Evolutionary conservation across 495 filamentous ascomycete species (phyloP).

Genomic region (Penicillium flavigenum): DNA sequence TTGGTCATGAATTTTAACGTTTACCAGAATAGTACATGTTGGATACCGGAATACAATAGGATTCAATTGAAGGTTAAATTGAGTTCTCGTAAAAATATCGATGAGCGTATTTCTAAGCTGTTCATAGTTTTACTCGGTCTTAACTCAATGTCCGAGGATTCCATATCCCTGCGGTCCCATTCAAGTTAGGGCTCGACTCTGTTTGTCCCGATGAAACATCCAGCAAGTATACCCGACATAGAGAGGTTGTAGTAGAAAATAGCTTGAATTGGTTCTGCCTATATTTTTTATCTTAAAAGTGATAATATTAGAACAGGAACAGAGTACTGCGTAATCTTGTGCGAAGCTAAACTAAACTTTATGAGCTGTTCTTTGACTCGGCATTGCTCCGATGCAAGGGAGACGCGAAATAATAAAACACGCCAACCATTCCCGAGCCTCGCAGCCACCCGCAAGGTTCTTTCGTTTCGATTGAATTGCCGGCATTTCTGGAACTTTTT

Average conservation of each 20-base stretch:
- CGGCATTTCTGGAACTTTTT: conserved; percentile 2
- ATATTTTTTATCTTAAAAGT: neutral
- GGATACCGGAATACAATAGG: neutral
- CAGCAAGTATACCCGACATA: neutral
- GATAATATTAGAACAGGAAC: conserved; percentile 10
- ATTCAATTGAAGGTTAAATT: neutral
- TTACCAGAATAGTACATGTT: neutral
- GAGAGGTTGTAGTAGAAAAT: neutral
- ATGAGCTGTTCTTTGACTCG: conserved; percentile 15
- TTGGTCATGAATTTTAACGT: neutral
- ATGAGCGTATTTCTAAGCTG: neutral
- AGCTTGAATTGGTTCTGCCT: neutral
- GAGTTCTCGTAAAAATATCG: neutral
- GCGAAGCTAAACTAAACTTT: conserved; percentile 3
- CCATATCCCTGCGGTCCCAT: neutral
- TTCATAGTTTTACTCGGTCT: neutral
- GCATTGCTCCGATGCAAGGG: conserved; percentile 35
- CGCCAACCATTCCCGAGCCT: conserved; percentile 10
- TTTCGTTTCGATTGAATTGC: neutral
- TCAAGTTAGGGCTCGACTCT: conserved; percentile 1
- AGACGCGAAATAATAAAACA: conserved; percentile 12
- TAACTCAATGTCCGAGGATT: neutral
- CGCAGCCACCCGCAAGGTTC: conserved; percentile 13
- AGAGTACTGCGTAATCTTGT: too few species aligned
- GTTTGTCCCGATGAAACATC: neutral